Base-by-base conservation (phyloP, 2,329 filamentous ascomycete genomes). In the Xylariaceae sp. region DNA sequence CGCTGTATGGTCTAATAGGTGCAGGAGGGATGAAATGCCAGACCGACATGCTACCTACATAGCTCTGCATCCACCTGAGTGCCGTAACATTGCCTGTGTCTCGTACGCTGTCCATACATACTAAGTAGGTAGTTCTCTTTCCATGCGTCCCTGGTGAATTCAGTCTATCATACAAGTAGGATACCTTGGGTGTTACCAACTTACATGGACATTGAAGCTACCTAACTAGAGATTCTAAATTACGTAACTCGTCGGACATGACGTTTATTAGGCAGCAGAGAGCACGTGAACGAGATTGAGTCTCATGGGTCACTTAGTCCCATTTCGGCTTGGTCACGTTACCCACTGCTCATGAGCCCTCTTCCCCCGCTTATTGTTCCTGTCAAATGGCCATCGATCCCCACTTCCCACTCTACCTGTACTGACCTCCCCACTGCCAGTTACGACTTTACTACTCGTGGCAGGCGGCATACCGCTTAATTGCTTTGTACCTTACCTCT, bases 11-110 rank as follows among this genome's bases (percentile, higher is more conserved):
- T n/a, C n/a, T n/a, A n/a, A n/a, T n/a, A n/a, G 21, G 21, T 24
- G 21, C 21, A 24, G 21, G 16, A 18, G 12, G 9, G 36, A n/a
- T 6, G 24, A 11, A 11, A 24, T 24, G 7, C 21, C 21, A 6
- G 21, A 24, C 21, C 11, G 6, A 24, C 7, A 7, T 24, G 21
- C 6, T n/a, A n/a, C n/a, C n/a, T n/a, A n/a, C n/a, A n/a, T n/a
- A n/a, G n/a, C n/a, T n/a, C n/a, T n/a, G n/a, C n/a, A n/a, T n/a
- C n/a, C n/a, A n/a, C n/a, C n/a, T n/a, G n/a, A n/a, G n/a, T n/a
- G n/a, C n/a, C n/a, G n/a, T n/a, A n/a, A n/a, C 8, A 41, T 11
- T 40, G 59, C 38, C 48, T 54, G 3, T 54, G 11, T 24, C 11
- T 24, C 21, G 6, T 11, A 24, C 6, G 6, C 21, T 11, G 11